Evolutionary conservation across 768 basidiomycete genomes (phyloP), one percentile per base, ranked within the genome.

Genomic region (Polyporus arcularius): DNA sequence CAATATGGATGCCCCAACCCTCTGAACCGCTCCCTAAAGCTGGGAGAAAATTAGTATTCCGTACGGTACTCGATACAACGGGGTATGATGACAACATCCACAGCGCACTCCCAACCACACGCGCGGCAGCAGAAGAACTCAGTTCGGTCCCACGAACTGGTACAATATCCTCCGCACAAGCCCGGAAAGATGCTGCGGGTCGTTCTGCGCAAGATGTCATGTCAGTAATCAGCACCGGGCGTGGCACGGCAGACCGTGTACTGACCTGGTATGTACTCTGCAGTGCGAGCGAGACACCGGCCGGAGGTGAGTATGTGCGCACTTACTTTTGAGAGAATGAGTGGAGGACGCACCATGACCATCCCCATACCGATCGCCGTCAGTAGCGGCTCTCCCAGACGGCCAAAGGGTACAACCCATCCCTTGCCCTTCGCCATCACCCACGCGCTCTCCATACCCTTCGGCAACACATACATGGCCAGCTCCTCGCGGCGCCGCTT

Each of bases 391-490:
- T 88, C 89, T 0, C 90, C 91, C 75, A 81, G 85, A 52, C 84
- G 82, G 9, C 88, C 89, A 35, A 87, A 87, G 64, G 79, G 79
- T 62, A 87, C 85, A 48, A 95, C 89, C 75, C 84, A 85, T 1
- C 90, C 89, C 62, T 86, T 84, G 14, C 90, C 89, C 28, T 90
- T 74, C 9, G 88, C 84, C 70, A 87, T 85, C 0, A 87, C 79
- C 95, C 94, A 98, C n/a, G 85, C 84, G 55, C 92, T 92, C 77
- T 98, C 95, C 39, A 98, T 72, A 0, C 85, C 92, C 72, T 94
- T 92, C 4, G 96, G 96, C 28, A 98, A 75, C 1, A 87, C 89
- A 70, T 90, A 94, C 94, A 94, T 92, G 62, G 95, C 94, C 64
- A 98, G 77, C 75, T 98, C 96, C 1, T 85, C 90, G 4, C 95